Base-by-base conservation (phyloP, 2,329 filamentous ascomycete genomes). In the Aspergillus latus region DNA sequence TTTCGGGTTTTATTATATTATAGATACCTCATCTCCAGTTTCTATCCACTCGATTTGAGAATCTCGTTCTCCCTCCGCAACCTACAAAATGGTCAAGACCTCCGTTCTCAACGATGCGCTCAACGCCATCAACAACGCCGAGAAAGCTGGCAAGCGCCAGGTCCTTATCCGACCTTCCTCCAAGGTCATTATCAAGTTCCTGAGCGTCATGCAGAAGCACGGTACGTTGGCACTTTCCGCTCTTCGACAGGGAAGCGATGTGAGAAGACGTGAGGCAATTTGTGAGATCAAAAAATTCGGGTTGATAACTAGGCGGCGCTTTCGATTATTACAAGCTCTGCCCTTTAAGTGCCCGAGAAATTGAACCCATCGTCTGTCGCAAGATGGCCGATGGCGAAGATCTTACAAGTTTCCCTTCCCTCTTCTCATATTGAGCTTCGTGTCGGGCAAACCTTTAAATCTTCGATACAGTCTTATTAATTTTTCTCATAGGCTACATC, bases 331-430 rank as follows among this genome's bases (percentile, higher is more conserved):
- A 96, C 92, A 90, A 88, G 84, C 88, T 52, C 87, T 91, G 93
- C 91, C 92, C 91, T 97, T 97, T 99, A 97, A 97, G 87, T 95
- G 87, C 86, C 91, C 93, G 94, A 95, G 89, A 99, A 80, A 99
- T 94, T 78, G 81, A 89, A 75, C 1, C 28, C 58, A 69, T 71
- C 65, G 59, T 66, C 65, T 66, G 63, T 69, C 5, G 66, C 71
- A 78, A 37, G 34, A 37, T 13, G 34, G 34, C 77, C 32, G 49
- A 32, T 78, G 85, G 88, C 88, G 88, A 68, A 85, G 88, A 88
- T 93, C 92, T 97, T 96, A 96, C 92, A 96, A 89, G 88, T 95
- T 91, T 86, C 49, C 54, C 46, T 52, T 53, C 30, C 44, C 88
- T 57, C 49, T 15, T 74, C 64, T 37, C 34, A 37, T 13, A 37